A percentile compares a stretch with the other conserved stretches of the same genome.
phyloP scores from a whole-genome alignment of 1,284 basidiomycete genomes.

The Xerocomus minutiporus region DNA sequence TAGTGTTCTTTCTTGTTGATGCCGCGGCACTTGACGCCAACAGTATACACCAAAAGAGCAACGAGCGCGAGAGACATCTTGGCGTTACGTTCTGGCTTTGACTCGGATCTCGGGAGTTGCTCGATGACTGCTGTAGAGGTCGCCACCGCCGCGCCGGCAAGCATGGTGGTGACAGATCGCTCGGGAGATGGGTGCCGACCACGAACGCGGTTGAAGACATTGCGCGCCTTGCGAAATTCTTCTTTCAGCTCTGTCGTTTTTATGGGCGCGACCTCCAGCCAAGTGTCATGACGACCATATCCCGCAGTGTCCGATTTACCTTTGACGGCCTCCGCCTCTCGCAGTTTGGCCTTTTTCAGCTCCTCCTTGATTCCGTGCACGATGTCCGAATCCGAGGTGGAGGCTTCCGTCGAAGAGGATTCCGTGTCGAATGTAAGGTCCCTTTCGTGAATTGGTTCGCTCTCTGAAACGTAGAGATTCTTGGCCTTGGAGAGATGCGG shows the following conservation, averaged over 20 bases:
- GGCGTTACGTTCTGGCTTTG: slow-evolving; percentile 36
- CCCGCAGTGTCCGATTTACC: slow-evolving; percentile 15
- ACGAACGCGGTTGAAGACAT: slow-evolving; percentile 37
- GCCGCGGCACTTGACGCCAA: slow-evolving; percentile 92
- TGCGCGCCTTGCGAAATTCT: slow-evolving; percentile 37
- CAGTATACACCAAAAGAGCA: slow-evolving; percentile 86
- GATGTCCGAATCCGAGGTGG: slow-evolving; percentile 17
- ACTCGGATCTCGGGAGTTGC: slow-evolving; percentile 7
- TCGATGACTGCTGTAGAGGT: slow-evolving; percentile 18
- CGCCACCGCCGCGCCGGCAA: slow-evolving; percentile 6
- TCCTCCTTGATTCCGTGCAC: slow-evolving; percentile 32
- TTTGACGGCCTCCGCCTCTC: slow-evolving; percentile 26
- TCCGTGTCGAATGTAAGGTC: slow-evolving; percentile 35
- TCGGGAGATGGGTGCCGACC: slow-evolving; percentile 22
- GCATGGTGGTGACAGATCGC: slow-evolving; percentile 7
- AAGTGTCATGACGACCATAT: slow-evolving; percentile 6
- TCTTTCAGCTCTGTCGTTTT: slow-evolving; percentile 28
- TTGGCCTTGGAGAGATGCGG: slow-evolving; percentile 34
- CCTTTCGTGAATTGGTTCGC: slow-evolving; percentile 8
- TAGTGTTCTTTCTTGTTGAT: slow-evolving; percentile 90
- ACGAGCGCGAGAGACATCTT: slow-evolving; percentile 76
- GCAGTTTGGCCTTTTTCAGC: slow-evolving; percentile 26
- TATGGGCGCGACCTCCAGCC: slow-evolving; percentile 12
- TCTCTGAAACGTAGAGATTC: slow-evolving; percentile 34
- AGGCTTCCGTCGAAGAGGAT: no score